Evolutionary conservation across 2,329 filamentous ascomycete species (phyloP).

Genomic region (Aspergillus floridensis): DNA sequence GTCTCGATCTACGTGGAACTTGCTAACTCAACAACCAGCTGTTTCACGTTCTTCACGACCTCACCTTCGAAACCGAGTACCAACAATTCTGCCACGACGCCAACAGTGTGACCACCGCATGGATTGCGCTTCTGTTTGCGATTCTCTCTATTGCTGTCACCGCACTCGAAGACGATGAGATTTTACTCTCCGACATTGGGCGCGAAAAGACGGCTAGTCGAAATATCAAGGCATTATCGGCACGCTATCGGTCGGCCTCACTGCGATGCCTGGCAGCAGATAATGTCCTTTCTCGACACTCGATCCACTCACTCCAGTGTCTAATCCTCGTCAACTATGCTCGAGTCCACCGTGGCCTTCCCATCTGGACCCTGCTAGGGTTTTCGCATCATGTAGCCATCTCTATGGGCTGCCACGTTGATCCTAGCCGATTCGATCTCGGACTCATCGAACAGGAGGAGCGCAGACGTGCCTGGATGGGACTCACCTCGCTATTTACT

Average conservation of each 20-base stretch:
- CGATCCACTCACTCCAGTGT: slow-evolving; percentile 41
- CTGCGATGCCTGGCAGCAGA: slow-evolving; percentile 42
- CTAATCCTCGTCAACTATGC: slow-evolving; percentile 43
- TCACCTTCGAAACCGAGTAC: slow-evolving; percentile 42
- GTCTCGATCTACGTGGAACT: neutral
- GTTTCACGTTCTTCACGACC: slow-evolving; percentile 44
- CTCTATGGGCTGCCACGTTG: slow-evolving; percentile 43
- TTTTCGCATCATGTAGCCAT: slow-evolving; percentile 42
- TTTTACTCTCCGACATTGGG: slow-evolving; percentile 37
- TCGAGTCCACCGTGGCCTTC: slow-evolving; percentile 34
- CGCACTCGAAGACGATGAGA: slow-evolving; percentile 37
- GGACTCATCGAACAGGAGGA: slow-evolving; percentile 39
- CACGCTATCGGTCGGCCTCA: slow-evolving; percentile 38
- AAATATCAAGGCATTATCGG: slow-evolving; percentile 37
- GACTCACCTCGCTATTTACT: slow-evolving; percentile 41
- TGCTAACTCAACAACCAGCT: slow-evolving; percentile 21
- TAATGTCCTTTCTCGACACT: slow-evolving; percentile 38
- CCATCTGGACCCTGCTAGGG: slow-evolving; percentile 41
- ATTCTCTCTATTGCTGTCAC: slow-evolving; percentile 41
- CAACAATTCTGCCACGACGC: slow-evolving; percentile 37
- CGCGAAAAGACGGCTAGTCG: slow-evolving; percentile 36
- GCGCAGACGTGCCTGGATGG: slow-evolving; percentile 41
- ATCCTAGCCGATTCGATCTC: slow-evolving; percentile 37
- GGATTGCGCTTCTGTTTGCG: slow-evolving; percentile 41
- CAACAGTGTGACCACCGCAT: slow-evolving; percentile 35